phyloP scores from a whole-genome alignment of 2,329 filamentous ascomycete genomes.

The Neofusicoccum laricinum region DNA sequence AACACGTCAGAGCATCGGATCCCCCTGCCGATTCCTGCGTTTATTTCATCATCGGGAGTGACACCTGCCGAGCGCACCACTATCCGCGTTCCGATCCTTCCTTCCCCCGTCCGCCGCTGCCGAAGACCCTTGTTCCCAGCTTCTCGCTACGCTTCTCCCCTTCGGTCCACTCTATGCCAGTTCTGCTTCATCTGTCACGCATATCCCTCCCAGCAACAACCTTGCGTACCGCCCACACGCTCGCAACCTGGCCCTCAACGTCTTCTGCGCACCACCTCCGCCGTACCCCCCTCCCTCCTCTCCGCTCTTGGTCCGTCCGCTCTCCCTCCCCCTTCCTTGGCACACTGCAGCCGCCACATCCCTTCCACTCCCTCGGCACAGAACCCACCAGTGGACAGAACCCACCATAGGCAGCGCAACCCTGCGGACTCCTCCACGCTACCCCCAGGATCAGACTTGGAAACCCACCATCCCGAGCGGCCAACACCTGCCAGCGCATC shows the following conservation, averaged over 20 bases:
- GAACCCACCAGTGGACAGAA: background rate
- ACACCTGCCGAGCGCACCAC: background rate
- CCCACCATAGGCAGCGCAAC: background rate
- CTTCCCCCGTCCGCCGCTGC: background rate
- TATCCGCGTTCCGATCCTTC: background rate
- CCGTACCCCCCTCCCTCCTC: background rate
- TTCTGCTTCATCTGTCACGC: background rate
- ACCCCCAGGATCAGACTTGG: too few relatives aligned
- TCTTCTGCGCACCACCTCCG: background rate
- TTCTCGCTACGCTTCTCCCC: background rate
- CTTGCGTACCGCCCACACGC: background rate
- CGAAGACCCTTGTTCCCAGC: background rate
- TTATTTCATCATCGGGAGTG: background rate
- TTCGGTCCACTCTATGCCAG: background rate
- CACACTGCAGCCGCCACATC: background rate
- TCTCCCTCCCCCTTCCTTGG: background rate
- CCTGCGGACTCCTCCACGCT: background rate
- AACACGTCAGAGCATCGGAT: background rate
- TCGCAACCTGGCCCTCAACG: background rate
- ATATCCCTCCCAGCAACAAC: background rate
- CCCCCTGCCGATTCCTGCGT: background rate
- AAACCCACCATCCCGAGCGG: too few relatives aligned
- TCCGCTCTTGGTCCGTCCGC: background rate
- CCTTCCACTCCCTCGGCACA: background rate
- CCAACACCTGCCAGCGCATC: background rate